Conservation (phyloP, 305 asterid species). For the Fraxinus velutina region DNA sequence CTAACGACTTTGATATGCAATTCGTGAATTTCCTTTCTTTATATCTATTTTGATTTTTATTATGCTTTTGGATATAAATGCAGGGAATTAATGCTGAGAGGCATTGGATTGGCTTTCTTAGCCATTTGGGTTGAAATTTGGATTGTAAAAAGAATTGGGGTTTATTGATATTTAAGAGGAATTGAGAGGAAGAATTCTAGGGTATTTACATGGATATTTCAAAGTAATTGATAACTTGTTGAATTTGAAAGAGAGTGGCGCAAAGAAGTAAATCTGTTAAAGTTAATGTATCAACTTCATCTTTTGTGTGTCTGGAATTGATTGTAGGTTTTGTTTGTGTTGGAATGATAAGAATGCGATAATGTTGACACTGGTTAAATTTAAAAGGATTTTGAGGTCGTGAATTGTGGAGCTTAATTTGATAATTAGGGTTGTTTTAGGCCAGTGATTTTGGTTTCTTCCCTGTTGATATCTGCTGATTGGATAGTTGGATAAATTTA, state of each 20-base stretch:
- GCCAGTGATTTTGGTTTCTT: not conserved
- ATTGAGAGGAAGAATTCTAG: not conserved
- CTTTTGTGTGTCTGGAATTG: not conserved
- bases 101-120: conserved; percentile 8
- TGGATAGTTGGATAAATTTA: conserved; percentile 27
- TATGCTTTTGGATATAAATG: conserved; percentile 18
- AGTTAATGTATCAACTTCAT: conserved; percentile 2
- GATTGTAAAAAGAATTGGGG: not conserved
- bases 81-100: conserved; percentile 28
- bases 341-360: not conserved
- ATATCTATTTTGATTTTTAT: not conserved
- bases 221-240: not conserved
- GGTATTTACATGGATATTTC: not conserved
- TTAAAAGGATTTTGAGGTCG: not conserved
- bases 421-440: not conserved
- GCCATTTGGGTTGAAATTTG: not conserved
- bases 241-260: not conserved
- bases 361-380: conserved; percentile 4
- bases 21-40: too few relatives aligned
- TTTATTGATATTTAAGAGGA: not conserved
- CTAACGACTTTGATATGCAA: too few relatives aligned
- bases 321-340: not conserved
- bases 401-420: not conserved
- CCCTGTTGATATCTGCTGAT: not conserved
- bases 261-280: not conserved